Base-by-base conservation (phyloP, 495 filamentous ascomycete species). In the Penicillium chermesinum region DNA sequence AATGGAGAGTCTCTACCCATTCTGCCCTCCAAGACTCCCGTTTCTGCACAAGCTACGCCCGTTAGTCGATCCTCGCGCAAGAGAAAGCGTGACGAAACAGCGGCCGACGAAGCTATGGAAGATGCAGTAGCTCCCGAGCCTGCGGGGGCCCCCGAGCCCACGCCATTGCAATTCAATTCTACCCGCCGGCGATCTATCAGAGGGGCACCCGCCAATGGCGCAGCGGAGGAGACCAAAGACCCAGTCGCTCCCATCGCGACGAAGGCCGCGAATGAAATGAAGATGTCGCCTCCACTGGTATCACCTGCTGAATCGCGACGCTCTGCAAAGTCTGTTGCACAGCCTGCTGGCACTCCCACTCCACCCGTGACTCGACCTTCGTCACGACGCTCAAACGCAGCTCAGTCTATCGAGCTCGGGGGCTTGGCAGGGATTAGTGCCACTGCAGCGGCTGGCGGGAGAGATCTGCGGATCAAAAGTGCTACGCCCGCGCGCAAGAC, bases 401-500 rank as follows among this genome's bases (percentile, higher is more conserved):
- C 68, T 8, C 49, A 64, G 32, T 62, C 69, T 7, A 67, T 64
- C 5, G 71, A 71, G 51, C 56, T 53, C 34, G 55, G 49, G 19
- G 37, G 35, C 18, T 35, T 54, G 3, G 16, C 32, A n/a, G 49
- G 48, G 32, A 17, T 49, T n/a, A 43, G 45, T 12, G 37, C 54
- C 7, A 55, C 37, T 12, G 38, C 52, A 9, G 27, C 44, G 35
- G 33, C 54, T 17, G 55, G 48, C 38, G 65, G 58, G 17, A 64
- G 71, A n/a, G 72, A 72, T 20, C 63, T 67, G 14, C 69, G 74
- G 25, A 69, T 69, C n/a, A 71, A 70, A 44, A 76, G 75, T 45
- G 62, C 67, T 14, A 70, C 74, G 3, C 67, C 76, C 25, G 67
- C 71, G 4, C 66, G 71, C 19, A 75, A 75, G 50, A 79, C 76